These are phyloP conservation scores for Candida maris DNA, from an alignment of 805 yeast species.

Conservation along the genomic window DNA sequence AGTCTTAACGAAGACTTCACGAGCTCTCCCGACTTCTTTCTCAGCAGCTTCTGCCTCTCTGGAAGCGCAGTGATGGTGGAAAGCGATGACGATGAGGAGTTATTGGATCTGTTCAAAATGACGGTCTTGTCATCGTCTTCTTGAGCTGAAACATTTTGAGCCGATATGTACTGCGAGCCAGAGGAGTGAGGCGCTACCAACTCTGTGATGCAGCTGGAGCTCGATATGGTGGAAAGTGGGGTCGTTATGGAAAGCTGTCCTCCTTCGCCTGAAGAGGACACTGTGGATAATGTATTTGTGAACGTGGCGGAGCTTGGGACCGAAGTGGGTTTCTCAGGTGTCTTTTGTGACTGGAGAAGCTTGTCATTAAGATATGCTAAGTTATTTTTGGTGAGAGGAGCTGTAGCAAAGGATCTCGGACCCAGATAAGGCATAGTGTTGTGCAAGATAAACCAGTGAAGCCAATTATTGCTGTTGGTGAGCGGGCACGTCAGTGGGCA, in stretches of 20 bases:
- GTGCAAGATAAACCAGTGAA: too few species aligned
- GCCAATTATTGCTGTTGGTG: too few species aligned
- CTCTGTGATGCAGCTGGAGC: slow-evolving; percentile 14
- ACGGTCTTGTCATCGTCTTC: slow-evolving; percentile 28
- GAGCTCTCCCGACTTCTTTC: slow-evolving; percentile 53
- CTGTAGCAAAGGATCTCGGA: slow-evolving; percentile 33
- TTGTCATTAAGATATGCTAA: slow-evolving; percentile 28
- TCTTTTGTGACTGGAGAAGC: slow-evolving; percentile 12
- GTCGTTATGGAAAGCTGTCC: slow-evolving; percentile 23
- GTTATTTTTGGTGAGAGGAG: slow-evolving; percentile 32
- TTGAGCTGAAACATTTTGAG: slow-evolving; percentile 7
- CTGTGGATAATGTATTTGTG: slow-evolving; percentile 12
- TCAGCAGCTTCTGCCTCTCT: slow-evolving; percentile 30
- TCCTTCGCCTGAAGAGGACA: slow-evolving; percentile 22
- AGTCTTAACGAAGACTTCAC: slow-evolving; percentile 47
- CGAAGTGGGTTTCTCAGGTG: not conserved
- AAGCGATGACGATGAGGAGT: slow-evolving; percentile 13
- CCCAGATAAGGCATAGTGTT: slow-evolving; percentile 33
- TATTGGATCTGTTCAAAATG: slow-evolving; percentile 14
- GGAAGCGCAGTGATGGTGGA: slow-evolving; percentile 19
- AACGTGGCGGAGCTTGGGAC: slow-evolving; percentile 1
- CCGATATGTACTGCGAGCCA: slow-evolving; percentile 3
- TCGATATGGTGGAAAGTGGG: slow-evolving; percentile 27
- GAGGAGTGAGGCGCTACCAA: slow-evolving; percentile 6
- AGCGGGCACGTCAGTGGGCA: too few species aligned